Evolutionary conservation across 768 basidiomycete species (phyloP).

Genomic region (Mrakia gelida): DNA sequence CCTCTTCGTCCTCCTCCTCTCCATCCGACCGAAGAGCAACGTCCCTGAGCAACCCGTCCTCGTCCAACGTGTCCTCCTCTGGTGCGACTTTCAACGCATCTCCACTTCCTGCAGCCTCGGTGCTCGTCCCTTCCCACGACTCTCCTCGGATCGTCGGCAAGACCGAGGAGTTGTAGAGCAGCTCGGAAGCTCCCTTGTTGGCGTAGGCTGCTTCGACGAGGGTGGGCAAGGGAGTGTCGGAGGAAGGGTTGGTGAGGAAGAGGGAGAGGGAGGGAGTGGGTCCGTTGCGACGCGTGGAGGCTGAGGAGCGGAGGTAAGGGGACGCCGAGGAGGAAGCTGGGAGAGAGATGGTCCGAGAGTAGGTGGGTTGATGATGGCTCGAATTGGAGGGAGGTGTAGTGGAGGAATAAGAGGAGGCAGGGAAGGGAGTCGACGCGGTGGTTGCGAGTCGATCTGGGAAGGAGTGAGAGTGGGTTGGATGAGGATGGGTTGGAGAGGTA

Average conservation of each 20-base stretch:
- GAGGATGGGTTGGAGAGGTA: not conserved
- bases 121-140: not conserved
- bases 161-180: not conserved
- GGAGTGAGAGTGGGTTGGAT: not conserved
- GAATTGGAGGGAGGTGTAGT: not conserved
- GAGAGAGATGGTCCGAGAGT: not conserved
- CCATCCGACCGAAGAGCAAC: not conserved
- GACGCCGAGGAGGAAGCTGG: not conserved
- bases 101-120: not conserved
- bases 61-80: not conserved
- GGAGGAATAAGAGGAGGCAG: not conserved
- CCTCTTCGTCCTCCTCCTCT: not conserved
- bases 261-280: not conserved
- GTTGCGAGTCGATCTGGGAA: not conserved
- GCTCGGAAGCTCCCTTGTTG: not conserved
- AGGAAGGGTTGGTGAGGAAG: conserved; percentile 3
- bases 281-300: not conserved
- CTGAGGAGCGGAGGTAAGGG: not conserved
- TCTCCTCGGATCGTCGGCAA: conserved; percentile 2
- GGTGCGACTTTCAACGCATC: too few species aligned
- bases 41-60: not conserved
- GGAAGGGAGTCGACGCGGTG: not conserved
- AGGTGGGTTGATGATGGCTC: not conserved
- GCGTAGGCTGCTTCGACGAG: conserved; percentile 13
- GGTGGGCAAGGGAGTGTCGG: not conserved